Base-by-base conservation (phyloP, 169 alveolate species). In the Eimeria necatrix region DNA sequence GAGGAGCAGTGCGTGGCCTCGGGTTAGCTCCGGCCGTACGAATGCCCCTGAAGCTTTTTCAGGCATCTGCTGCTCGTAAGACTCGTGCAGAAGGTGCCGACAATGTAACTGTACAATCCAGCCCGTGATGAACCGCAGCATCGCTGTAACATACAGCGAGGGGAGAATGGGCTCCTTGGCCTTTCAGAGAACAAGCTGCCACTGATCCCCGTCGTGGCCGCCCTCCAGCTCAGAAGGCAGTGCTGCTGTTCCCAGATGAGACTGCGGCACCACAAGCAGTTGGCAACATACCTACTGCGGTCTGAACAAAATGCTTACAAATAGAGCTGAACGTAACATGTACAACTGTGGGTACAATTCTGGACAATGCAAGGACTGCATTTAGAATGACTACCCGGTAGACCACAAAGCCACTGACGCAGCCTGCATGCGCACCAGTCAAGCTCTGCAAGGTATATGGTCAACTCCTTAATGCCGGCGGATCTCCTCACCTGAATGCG, bases 211-310 rank as follows among this genome's bases (percentile, higher is more conserved):
- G 5, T 53, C 95, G 61, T 93, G 95, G 7, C 95, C 95, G 5
- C 95, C 95, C 48, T 93, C 95, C 8, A 93, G 74, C 56, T 81
- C 95, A n/a, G 95, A 93, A 7, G 93, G 95, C n/a, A 93, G 78
- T 4, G 95, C 60, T 4, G 71, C 93, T 10, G 88, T 32, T 18
- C 59, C 85, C 32, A 83, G 49, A 41, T 51, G 93, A 41, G 95
- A 80, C 95, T 93, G 93, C 71, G 52, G 73, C 80, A 56, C 20
- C 20, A 0, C 26, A 24, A 12, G 22, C 88, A 51, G 24, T 32
- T 32, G 41, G 41, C 41, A 32, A 32, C 41, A 46, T 12, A 2
- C 52, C 52, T 46, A 73, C 48, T n/a, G n/a, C n/a, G 24, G 24
- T n/a, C 74, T n/a, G 74, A 61, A 0, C 64, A 56, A 16, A 73